Conservation (phyloP, 805 yeast genomes). For the Scheffersomyces spartinae region DNA sequence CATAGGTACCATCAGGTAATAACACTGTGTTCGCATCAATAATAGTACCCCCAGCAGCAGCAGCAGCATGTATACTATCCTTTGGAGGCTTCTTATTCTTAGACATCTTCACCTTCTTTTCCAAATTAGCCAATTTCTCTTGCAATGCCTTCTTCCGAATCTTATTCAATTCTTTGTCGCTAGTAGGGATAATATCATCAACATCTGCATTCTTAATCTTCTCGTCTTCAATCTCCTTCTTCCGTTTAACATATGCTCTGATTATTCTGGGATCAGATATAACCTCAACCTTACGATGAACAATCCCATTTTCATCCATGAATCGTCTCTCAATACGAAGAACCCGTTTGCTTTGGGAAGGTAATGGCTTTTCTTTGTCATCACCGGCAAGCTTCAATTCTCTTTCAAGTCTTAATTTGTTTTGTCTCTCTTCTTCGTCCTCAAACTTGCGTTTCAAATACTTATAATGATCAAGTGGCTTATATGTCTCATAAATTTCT, state of each 20-base stretch:
- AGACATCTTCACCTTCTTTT: constrained; percentile 42
- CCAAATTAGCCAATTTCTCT: constrained; percentile 73
- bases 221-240: constrained; percentile 52
- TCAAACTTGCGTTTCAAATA: constrained; percentile 21
- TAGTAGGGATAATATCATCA: constrained; percentile 65
- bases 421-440: constrained; percentile 24
- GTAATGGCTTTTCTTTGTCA: constrained; percentile 8
- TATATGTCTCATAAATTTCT: constrained; percentile 28
- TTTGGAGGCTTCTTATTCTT: constrained; percentile 17
- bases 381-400: constrained; percentile 14
- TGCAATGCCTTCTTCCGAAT: constrained; percentile 67
- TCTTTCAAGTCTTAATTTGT: constrained; percentile 16
- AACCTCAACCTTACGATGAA: constrained; percentile 69
- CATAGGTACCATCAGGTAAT: constrained; percentile 32
- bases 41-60: constrained; percentile 31
- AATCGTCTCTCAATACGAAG: constrained; percentile 61
- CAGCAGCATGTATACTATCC: constrained; percentile 24
- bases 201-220: constrained; percentile 46
- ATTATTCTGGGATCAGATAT: constrained; percentile 81
- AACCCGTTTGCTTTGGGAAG: too few species aligned
- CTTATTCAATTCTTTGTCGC: constrained; percentile 74
- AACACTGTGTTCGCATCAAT: constrained; percentile 32
- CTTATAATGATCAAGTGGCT: constrained; percentile 20
- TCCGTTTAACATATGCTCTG: constrained; percentile 66
- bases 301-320: constrained; percentile 73